Evolutionary conservation across 768 basidiomycete genomes (phyloP).

Genomic region (Tulasnella sp.): DNA sequence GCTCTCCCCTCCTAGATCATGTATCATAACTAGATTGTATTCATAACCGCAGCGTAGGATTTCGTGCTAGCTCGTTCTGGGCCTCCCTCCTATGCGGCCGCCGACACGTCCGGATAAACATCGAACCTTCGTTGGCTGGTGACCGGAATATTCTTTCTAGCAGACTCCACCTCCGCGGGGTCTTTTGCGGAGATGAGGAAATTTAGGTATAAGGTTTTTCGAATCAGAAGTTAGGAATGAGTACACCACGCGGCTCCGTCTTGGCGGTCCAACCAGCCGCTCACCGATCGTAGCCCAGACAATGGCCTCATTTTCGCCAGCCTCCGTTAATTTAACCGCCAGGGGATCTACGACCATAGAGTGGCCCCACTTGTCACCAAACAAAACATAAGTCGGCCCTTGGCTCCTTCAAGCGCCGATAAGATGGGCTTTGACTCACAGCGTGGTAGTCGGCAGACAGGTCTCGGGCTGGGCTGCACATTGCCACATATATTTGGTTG

Average conservation of each 20-base stretch:
- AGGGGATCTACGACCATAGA: conserved; percentile 84
- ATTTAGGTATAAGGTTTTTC: not conserved
- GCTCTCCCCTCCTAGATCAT: not conserved
- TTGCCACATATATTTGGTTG: conserved; percentile 91
- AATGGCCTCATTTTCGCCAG: conserved; percentile 67
- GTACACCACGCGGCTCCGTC: too few species aligned
- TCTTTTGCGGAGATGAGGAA: conserved; percentile 30
- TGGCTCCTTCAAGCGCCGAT: not conserved
- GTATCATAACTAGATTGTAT: not conserved
- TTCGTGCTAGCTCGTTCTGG: not conserved
- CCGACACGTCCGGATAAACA: conserved; percentile 65
- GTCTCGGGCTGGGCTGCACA: conserved; percentile 93
- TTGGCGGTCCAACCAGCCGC: conserved; percentile 25
- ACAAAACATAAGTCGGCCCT: not conserved
- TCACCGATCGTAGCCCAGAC: conserved; percentile 71
- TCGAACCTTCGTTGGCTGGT: conserved; percentile 85
- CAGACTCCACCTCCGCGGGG: conserved; percentile 48
- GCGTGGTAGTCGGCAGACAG: conserved; percentile 77
- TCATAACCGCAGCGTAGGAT: not conserved
- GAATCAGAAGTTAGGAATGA: too few species aligned
- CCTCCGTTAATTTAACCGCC: conserved; percentile 37
- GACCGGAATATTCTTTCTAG: conserved; percentile 82
- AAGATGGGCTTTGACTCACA: conserved; percentile 33
- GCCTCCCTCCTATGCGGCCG: not conserved
- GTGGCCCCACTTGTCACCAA: conserved; percentile 87